Evolutionary conservation across 164 flowering plant species (phyloP).

Genomic region (Pachysandra terminalis): DNA sequence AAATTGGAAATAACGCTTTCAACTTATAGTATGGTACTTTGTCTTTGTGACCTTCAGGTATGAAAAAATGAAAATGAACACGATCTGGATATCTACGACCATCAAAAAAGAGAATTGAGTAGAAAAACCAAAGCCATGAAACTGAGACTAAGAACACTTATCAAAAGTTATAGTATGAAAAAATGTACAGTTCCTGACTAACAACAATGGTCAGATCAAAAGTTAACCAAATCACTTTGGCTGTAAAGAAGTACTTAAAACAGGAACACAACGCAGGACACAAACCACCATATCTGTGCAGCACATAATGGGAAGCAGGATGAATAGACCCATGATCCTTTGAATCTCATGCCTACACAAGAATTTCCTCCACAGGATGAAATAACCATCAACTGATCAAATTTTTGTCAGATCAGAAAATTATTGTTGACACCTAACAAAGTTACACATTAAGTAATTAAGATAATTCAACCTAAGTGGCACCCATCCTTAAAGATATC

Average conservation of each 20-base stretch:
- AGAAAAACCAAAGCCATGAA: background rate
- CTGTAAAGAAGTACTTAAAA: background rate
- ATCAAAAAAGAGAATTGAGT: background rate
- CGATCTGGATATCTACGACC: conserved; percentile 28
- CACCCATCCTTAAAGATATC: too few relatives aligned
- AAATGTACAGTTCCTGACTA: background rate
- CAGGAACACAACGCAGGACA: background rate
- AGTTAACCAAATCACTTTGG: background rate
- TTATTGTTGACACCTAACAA: background rate
- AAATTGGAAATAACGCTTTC: conserved; percentile 37
- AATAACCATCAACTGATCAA: background rate
- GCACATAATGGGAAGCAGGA: background rate
- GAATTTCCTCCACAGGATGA: background rate
- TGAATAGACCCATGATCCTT: background rate
- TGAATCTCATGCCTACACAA: background rate
- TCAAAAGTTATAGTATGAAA: background rate
- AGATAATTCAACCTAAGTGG: too few relatives aligned
- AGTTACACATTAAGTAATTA: too few relatives aligned
- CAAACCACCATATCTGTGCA: background rate
- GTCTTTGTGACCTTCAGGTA: conserved; percentile 26
- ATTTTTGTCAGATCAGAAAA: background rate
- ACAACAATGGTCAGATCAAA: background rate
- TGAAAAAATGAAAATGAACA: conserved; percentile 35
- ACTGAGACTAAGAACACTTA: background rate
- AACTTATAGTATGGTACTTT: conserved; percentile 32